phyloP scores from a whole-genome alignment of 176 grass and related monocot genomes.

The Rhynchospora tenuis region DNA sequence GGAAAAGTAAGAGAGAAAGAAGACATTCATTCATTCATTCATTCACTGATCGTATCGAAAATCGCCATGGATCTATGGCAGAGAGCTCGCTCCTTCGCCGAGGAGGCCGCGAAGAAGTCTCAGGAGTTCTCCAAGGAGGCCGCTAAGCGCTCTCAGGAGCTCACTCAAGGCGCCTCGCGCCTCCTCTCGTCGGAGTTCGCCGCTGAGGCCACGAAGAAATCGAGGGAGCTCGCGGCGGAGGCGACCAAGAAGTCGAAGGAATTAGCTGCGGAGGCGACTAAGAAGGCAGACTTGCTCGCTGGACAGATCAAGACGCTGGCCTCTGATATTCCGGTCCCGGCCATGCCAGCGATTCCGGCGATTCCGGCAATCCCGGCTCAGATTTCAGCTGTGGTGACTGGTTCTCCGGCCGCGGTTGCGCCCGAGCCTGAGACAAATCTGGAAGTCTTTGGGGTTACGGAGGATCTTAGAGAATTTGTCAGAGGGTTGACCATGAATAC shows the following conservation, averaged over 20 bases:
- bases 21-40: background rate
- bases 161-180: slow-evolving; percentile 22
- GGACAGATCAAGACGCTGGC: slow-evolving; percentile 93
- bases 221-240: slow-evolving; percentile 82
- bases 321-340: slow-evolving; percentile 57
- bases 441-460: slow-evolving; percentile 61
- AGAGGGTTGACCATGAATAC: slow-evolving; percentile 85
- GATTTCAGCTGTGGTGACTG: background rate
- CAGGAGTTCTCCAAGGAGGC: slow-evolving; percentile 91
- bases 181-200: slow-evolving; percentile 62
- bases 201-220: slow-evolving; percentile 74
- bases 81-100: slow-evolving; percentile 75
- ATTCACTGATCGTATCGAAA: background rate
- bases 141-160: slow-evolving; percentile 55
- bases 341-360: slow-evolving; percentile 50
- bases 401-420: background rate
- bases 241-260: slow-evolving; percentile 78
- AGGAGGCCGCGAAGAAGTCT: slow-evolving; percentile 83
- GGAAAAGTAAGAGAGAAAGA: background rate
- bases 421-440: slow-evolving; percentile 41
- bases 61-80: slow-evolving; percentile 87
- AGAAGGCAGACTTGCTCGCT: slow-evolving; percentile 88
- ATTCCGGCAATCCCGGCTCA: slow-evolving; percentile 36
- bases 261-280: slow-evolving; percentile 82
- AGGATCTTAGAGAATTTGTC: slow-evolving; percentile 91